Percentiles rank a stretch among this genome's conserved stretches.
Evolutionary conservation across 352 stramenopile species (phyloP).

Genomic region (Plasmopara viticola): DNA sequence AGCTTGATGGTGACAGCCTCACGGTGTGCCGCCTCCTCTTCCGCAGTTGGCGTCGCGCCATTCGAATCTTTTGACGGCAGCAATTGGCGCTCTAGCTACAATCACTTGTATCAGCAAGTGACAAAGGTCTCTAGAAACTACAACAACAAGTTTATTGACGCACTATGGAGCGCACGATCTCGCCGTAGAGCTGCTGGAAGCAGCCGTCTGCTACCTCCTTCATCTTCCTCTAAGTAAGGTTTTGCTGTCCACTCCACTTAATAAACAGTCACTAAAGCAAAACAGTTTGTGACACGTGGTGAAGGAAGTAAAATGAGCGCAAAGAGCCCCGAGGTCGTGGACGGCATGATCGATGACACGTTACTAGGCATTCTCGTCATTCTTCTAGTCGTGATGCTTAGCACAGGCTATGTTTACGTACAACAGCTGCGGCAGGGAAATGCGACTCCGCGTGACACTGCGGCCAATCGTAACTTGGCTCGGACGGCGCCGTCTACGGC

Average conservation of each 20-base stretch:
- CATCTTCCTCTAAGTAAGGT: conserved; percentile 26
- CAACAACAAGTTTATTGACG: conserved; percentile 1
- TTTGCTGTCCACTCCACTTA: neutral
- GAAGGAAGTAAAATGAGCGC: conserved; percentile 13
- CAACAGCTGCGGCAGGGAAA: conserved; percentile 45
- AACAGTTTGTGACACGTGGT: conserved; percentile 12
- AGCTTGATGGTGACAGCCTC: conserved; percentile 79
- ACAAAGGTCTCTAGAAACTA: neutral
- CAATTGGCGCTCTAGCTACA: conserved; percentile 61
- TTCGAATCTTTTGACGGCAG: conserved; percentile 24
- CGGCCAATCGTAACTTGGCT: neutral
- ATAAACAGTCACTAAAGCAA: conserved; percentile 7
- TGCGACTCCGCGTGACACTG: conserved; percentile 1
- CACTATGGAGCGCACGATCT: conserved; percentile 84
- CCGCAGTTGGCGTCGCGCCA: conserved; percentile 20
- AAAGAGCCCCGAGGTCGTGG: conserved; percentile 39
- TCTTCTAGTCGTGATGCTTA: conserved; percentile 61
- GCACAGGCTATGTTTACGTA: conserved; percentile 68
- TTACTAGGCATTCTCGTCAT: conserved; percentile 63
- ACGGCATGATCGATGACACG: conserved; percentile 61
- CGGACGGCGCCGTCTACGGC: conserved; percentile 15
- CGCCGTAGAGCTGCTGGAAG: conserved; percentile 84
- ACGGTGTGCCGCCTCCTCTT: conserved; percentile 33
- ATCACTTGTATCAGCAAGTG: conserved; percentile 1
- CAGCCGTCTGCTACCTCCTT: conserved; percentile 82